These are phyloP conservation scores for Yamadazyma sp. DNA, from an alignment of 1,139 yeast genomes.

Conservation along the genomic window DNA sequence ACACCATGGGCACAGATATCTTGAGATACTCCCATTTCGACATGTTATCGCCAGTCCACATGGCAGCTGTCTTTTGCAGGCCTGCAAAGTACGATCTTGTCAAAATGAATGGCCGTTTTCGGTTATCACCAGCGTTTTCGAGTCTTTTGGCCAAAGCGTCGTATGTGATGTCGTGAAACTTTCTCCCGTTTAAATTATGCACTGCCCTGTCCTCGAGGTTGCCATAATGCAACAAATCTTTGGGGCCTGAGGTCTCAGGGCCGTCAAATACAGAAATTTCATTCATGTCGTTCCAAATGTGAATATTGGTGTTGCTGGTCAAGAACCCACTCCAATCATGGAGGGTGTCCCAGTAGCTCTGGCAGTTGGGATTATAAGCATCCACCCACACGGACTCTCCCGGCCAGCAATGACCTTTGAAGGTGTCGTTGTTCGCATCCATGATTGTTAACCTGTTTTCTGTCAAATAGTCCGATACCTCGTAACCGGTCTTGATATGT, in stretches of 20 bases:
- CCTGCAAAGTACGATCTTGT: conserved; percentile 90
- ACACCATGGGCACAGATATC: conserved; percentile 81
- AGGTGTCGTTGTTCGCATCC: conserved; percentile 44
- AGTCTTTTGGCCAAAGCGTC: conserved; percentile 59
- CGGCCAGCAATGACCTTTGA: conserved; percentile 96
- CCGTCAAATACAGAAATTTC: conserved; percentile 96
- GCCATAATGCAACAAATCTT: conserved; percentile 74
- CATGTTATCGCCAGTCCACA: conserved; percentile 98
- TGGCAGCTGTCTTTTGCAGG: conserved; percentile 85
- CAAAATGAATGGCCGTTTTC: conserved; percentile 80
- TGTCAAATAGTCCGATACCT: conserved; percentile 55
- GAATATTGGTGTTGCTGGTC: conserved; percentile 58
- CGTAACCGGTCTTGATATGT: conserved; percentile 73
- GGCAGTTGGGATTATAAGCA: conserved; percentile 65
- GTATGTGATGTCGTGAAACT: conserved; percentile 79
- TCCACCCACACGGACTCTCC: conserved; percentile 96
- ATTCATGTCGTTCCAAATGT: conserved; percentile 97
- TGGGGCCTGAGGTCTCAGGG: conserved; percentile 88
- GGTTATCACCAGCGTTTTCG: conserved; percentile 26
- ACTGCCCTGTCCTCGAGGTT: conserved; percentile 88
- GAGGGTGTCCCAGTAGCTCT: conserved; percentile 55
- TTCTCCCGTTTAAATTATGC: conserved; percentile 80
- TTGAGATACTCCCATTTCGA: conserved; percentile 88
- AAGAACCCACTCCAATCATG: conserved; percentile 41
- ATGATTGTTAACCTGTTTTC: conserved; percentile 38